Conservation (phyloP, 805 yeast genomes). For the Sugiyamaella americana region DNA sequence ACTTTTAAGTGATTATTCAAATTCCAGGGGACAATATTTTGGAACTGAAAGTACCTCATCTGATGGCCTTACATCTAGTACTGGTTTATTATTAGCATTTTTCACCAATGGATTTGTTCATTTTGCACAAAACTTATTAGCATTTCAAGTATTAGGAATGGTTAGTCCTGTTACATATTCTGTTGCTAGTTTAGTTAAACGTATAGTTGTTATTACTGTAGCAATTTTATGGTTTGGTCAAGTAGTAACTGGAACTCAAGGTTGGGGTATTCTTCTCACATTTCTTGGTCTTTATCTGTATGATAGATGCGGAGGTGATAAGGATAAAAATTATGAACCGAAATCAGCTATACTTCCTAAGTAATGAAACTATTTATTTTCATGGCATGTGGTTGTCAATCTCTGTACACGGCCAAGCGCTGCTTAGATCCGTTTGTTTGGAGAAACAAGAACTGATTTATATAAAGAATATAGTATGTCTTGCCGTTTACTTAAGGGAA, state of each 20-base stretch:
- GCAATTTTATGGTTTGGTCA: constrained; percentile 64
- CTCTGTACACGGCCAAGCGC: too few species aligned
- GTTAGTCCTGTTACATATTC: constrained; percentile 82
- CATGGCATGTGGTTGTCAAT: too few species aligned
- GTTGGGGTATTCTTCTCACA: constrained; percentile 38
- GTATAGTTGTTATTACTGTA: constrained; percentile 75
- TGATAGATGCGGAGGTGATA: constrained; percentile 37
- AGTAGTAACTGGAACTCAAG: constrained; percentile 32
- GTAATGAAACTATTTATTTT: constrained; percentile 4
- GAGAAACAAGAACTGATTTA: too few species aligned
- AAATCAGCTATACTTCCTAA: constrained; percentile 16
- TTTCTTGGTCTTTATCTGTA: constrained; percentile 37
- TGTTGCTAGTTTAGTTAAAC: constrained; percentile 79
- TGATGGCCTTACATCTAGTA: background rate
- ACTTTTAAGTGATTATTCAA: background rate
- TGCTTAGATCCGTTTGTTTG: too few species aligned
- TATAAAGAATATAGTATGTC: too few species aligned
- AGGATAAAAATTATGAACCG: constrained; percentile 15
- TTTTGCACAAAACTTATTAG: constrained; percentile 71
- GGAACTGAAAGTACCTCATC: background rate
- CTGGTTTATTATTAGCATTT: constrained; percentile 37
- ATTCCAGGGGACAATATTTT: background rate
- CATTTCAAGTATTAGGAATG: constrained; percentile 74
- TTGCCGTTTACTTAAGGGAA: too few species aligned
- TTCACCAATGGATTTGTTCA: constrained; percentile 68